A percentile compares a stretch with the other conserved stretches of the same genome.
phyloP scores from a whole-genome alignment of 2,329 filamentous ascomycete species.

The Botrytis cinerea region DNA sequence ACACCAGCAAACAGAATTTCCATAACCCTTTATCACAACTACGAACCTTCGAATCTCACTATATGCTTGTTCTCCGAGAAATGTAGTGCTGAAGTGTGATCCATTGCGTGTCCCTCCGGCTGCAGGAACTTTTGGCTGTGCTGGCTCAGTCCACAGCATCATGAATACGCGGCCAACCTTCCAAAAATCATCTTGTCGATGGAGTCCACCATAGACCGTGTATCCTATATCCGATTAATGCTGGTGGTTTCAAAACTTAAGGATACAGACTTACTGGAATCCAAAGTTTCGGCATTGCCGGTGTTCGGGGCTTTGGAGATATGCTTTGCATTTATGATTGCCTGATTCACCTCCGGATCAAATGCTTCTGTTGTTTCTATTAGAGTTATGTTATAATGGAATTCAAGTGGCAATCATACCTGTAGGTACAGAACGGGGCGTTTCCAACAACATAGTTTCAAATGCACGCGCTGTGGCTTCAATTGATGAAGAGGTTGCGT shows the following conservation, averaged over 20 bases:
- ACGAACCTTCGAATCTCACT: conserved; percentile 37
- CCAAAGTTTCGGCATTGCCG: background rate
- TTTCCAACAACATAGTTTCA: background rate
- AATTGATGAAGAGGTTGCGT: background rate
- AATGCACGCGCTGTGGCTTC: background rate
- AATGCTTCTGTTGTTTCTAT: background rate
- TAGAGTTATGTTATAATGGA: background rate
- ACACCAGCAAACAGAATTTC: conserved; percentile 34
- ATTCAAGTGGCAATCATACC: background rate
- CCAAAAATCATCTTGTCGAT: conserved; percentile 25
- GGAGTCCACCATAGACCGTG: background rate
- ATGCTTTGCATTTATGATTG: background rate
- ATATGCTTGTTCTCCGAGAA: conserved; percentile 27
- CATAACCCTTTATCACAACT: conserved; percentile 30
- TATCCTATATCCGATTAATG: background rate
- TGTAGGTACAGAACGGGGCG: background rate
- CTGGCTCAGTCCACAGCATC: conserved; percentile 38
- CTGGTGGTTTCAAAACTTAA: background rate
- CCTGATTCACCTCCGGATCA: background rate
- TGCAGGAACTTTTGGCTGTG: background rate
- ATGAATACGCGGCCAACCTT: conserved; percentile 36
- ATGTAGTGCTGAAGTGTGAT: conserved; percentile 24
- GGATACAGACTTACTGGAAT: background rate
- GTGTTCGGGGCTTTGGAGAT: background rate
- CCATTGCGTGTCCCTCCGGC: conserved; percentile 21